Conservation (phyloP, 768 basidiomycete genomes). For the Rhizopogon vinicolor region DNA sequence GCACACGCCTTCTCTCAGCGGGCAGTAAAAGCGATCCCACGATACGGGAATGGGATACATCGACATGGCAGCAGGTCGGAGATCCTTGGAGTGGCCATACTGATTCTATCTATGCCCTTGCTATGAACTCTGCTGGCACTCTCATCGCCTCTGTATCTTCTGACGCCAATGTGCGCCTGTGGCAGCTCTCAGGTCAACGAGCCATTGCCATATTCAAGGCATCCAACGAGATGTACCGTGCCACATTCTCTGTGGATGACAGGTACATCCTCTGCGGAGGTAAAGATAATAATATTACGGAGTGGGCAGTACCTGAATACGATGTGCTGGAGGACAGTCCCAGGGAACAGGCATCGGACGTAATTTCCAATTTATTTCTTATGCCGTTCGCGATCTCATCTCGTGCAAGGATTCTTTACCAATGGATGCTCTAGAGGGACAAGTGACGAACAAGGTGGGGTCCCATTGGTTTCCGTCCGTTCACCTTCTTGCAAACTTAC, state of each 20-base stretch:
- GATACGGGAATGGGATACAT: not conserved
- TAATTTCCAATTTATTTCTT: too few relatives aligned
- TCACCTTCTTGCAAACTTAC: too few relatives aligned
- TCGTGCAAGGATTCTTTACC: too few relatives aligned
- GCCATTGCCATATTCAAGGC: not conserved
- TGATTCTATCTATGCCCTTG: fast-evolving
- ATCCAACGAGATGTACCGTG: not conserved
- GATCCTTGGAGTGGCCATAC: not conserved
- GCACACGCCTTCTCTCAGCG: not conserved
- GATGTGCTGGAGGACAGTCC: too few relatives aligned
- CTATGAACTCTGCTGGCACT: not conserved
- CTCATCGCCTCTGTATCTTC: not conserved
- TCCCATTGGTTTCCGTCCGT: too few relatives aligned
- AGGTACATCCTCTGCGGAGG: not conserved
- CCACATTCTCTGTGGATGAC: not conserved
- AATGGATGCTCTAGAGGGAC: too few relatives aligned
- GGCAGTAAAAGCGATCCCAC: not conserved
- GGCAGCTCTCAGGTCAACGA: not conserved
- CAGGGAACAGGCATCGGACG: too few relatives aligned
- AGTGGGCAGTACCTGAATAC: not conserved
- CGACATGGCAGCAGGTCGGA: not conserved
- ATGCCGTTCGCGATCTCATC: too few relatives aligned
- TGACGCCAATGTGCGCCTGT: not conserved
- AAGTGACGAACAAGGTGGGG: too few relatives aligned
- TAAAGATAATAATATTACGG: fast-evolving